Base-by-base conservation (phyloP, 257 asterid species). In the Perilla frutescens region DNA sequence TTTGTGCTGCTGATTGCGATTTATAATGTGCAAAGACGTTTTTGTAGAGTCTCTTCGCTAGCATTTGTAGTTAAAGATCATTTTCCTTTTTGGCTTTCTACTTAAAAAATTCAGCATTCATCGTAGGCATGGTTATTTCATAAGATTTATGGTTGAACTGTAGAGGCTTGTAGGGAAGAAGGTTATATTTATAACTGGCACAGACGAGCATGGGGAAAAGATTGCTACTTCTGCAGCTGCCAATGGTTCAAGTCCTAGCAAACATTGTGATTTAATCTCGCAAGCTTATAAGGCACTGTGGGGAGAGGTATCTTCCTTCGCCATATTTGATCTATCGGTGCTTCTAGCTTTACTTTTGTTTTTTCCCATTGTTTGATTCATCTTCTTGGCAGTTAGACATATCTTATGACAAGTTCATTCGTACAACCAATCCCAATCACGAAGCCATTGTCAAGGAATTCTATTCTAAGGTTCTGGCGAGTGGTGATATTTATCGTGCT, bases 191-290 rank as follows among this genome's bases (percentile, higher is more conserved):
- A 76, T 91, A 69, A 91, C 99, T 13, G 99, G 99, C 74, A 94
- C 99, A 4, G 99, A 94, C 55, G 99, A 94, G 83, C 99, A 91
- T 39, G 99, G 99, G 2, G 99, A 94, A 55, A 94, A 94, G 88
- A 94, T 94, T 80, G 95, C 99, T 60, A 83, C 68, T 69, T 96
- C 99, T 31, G 96, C 97, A 20, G 91, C 87, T 77, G 93, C 86
- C 43, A 85, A 72, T 77, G 97, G 91, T 77, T 85, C 88, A 40
- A 88, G 79, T 71, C 96, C 97, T 36, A 82, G 74, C n/a, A 82
- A 86, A 62, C 99, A 94, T 78, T 94, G 99, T 69, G 90, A 91
- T 82, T n/a, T 59, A 11, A 72, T 91, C 73, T 94, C 99, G 50
- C 91, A 85, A 76, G 87, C 91, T 66, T 94, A 94, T 76, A 86